Evolutionary conservation across 768 basidiomycete genomes (phyloP).

Genomic region (Panellus pusillus): DNA sequence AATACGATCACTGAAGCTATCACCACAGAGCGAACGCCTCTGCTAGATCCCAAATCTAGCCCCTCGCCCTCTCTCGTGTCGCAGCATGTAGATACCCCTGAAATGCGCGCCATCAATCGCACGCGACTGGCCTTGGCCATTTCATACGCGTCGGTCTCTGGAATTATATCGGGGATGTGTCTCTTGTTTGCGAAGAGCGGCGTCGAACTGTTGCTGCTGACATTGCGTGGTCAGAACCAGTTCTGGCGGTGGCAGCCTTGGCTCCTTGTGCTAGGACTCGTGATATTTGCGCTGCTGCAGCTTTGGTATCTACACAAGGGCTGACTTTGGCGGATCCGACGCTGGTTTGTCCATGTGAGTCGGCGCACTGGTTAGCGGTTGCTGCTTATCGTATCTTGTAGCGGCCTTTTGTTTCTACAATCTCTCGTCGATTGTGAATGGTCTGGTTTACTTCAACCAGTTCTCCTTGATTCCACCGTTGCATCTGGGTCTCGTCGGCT

Average conservation of each 20-base stretch:
- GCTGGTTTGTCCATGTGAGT: conserved; percentile 79
- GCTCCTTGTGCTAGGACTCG: conserved; percentile 72
- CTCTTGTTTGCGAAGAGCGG: conserved; percentile 92
- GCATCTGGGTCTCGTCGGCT: conserved; percentile 72
- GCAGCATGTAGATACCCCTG: conserved; percentile 18
- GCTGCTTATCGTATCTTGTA: conserved; percentile 27
- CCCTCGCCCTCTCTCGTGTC: conserved; percentile 16
- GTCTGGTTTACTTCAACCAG: conserved; percentile 88
- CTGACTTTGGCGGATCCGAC: conserved; percentile 81
- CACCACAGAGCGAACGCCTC: conserved; percentile 57
- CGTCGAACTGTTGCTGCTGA: conserved; percentile 82
- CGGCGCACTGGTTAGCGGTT: conserved; percentile 14
- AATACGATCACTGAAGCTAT: conserved; percentile 33
- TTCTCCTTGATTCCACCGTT: conserved; percentile 64
- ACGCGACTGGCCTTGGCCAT: conserved; percentile 70
- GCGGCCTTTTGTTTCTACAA: conserved; percentile 97
- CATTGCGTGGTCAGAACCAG: conserved; percentile 73
- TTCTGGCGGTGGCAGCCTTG: conserved; percentile 85
- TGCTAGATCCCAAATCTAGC: conserved; percentile 45
- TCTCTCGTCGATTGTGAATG: conserved; percentile 86
- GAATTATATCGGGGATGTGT: conserved; percentile 90
- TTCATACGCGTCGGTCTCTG: conserved; percentile 85
- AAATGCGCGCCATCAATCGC: conserved; percentile 35
- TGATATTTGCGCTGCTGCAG: conserved; percentile 76
- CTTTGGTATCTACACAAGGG: conserved; percentile 83